Percentiles rank a stretch among this genome's conserved stretches.
phyloP scores from a whole-genome alignment of 208 protist genomes.

The Trypanosoma vivax region DNA sequence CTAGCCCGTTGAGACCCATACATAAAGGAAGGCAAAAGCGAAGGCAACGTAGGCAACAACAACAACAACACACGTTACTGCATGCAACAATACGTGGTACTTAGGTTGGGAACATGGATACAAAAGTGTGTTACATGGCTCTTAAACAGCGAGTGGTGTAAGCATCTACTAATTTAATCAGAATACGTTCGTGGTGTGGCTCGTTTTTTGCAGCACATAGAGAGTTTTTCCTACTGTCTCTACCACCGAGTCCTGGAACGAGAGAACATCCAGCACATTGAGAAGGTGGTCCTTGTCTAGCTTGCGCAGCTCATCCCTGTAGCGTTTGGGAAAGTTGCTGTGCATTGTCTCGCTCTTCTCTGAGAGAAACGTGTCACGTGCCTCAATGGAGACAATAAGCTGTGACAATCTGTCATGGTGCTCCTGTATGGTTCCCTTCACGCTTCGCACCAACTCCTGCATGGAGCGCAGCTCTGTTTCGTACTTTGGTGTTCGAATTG shows the following conservation, averaged over 20 bases:
- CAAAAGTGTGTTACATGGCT: no score
- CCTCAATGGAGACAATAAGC: constrained; percentile 68
- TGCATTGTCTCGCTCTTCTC: constrained; percentile 77
- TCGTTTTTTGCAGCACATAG: constrained; percentile 48
- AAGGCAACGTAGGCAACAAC: no score
- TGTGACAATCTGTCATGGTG: constrained; percentile 67
- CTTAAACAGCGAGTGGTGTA: no score
- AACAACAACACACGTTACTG: no score
- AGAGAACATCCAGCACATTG: constrained; percentile 77
- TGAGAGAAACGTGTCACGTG: constrained; percentile 62
- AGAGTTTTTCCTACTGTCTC: constrained; percentile 74
- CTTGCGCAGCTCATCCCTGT: constrained; percentile 56
- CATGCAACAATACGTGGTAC: no score
- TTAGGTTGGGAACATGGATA: no score
- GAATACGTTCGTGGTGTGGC: constrained; percentile 54
- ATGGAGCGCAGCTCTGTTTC: constrained; percentile 63
- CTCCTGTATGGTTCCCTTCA: constrained; percentile 63
- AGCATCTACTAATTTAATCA: constrained; percentile 11
- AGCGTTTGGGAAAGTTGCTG: constrained; percentile 56
- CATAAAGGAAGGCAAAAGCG: no score
- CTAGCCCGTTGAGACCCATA: no score
- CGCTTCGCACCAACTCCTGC: constrained; percentile 45
- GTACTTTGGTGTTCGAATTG: constrained; percentile 70
- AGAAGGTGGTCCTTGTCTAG: constrained; percentile 71
- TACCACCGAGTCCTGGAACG: constrained; percentile 69